Evolutionary conservation across 2,329 filamentous ascomycete genomes (phyloP).

Genomic region (Aspergillus awamori): DNA sequence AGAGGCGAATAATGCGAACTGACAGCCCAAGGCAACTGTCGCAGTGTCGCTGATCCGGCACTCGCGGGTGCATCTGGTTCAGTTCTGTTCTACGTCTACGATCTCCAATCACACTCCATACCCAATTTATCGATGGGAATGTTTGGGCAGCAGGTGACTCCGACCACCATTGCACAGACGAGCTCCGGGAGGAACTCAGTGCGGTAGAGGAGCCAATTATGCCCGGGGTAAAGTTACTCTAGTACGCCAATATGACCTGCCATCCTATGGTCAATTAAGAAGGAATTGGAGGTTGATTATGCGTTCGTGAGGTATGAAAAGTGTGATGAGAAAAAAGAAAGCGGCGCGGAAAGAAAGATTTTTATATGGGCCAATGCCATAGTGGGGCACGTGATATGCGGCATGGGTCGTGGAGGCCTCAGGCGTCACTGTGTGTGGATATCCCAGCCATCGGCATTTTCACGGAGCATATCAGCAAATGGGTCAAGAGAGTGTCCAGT

Average conservation of each 20-base stretch:
- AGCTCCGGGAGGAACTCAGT: conserved; percentile 30
- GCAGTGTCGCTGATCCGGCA: background rate
- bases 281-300: conserved; percentile 54
- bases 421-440: background rate
- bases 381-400: conserved; percentile 11
- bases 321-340: conserved; percentile 41
- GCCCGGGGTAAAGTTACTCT: conserved; percentile 38
- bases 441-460: background rate
- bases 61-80: background rate
- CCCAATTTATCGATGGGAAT: conserved; percentile 25
- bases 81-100: background rate
- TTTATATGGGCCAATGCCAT: conserved; percentile 1
- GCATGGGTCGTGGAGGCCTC: conserved; percentile 4
- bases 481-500: no score
- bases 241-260: conserved; percentile 54
- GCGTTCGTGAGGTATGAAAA: conserved; percentile 46
- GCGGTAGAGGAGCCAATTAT: conserved; percentile 36
- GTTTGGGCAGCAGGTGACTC: conserved; percentile 45
- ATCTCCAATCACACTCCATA: background rate
- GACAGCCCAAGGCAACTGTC: background rate
- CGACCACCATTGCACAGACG: conserved; percentile 36
- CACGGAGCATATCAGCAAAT: background rate
- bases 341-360: conserved; percentile 19
- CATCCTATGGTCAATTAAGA: conserved; percentile 41
- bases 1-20: background rate